Conservation (phyloP, 2,329 filamentous ascomycete genomes). For the Fusarium sp. region DNA sequence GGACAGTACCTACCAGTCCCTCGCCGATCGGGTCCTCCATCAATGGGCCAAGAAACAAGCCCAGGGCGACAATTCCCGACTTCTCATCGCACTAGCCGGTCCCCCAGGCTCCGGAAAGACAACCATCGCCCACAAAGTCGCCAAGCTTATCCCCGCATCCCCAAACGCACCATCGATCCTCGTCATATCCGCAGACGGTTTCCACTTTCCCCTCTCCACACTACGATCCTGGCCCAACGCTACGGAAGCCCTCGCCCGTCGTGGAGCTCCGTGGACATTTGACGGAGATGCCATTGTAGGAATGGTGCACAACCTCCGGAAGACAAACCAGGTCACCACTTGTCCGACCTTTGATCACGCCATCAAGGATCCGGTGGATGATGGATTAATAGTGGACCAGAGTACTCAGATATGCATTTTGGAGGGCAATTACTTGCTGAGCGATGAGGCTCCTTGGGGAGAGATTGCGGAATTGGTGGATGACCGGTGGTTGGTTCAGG, state of each 20-base stretch:
- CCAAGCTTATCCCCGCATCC: slow-evolving; percentile 21
- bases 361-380: background rate
- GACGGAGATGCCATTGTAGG: background rate
- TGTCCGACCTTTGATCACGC: background rate
- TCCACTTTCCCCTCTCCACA: slow-evolving; percentile 45
- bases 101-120: slow-evolving; percentile 13
- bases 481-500: slow-evolving; percentile 58
- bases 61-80: slow-evolving; percentile 23
- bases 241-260: slow-evolving; percentile 55
- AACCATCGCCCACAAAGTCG: slow-evolving; percentile 38
- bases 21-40: background rate
- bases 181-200: slow-evolving; percentile 39
- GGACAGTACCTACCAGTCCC: background rate
- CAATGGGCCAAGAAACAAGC: slow-evolving; percentile 41
- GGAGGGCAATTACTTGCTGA: slow-evolving; percentile 73
- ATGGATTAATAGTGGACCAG: slow-evolving; percentile 72
- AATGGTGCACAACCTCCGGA: background rate
- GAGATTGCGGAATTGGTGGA: slow-evolving; percentile 51
- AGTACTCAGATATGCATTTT: slow-evolving; percentile 74
- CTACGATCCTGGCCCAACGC: slow-evolving; percentile 50
- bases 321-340: background rate
- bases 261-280: slow-evolving; percentile 45
- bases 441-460: slow-evolving; percentile 51
- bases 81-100: slow-evolving; percentile 21
- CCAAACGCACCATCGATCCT: slow-evolving; percentile 35